Evolutionary conservation across 2,329 filamentous ascomycete genomes (phyloP), one percentile per base, ranked within the genome.

Genomic region (Rasamsonia emersonii): DNA sequence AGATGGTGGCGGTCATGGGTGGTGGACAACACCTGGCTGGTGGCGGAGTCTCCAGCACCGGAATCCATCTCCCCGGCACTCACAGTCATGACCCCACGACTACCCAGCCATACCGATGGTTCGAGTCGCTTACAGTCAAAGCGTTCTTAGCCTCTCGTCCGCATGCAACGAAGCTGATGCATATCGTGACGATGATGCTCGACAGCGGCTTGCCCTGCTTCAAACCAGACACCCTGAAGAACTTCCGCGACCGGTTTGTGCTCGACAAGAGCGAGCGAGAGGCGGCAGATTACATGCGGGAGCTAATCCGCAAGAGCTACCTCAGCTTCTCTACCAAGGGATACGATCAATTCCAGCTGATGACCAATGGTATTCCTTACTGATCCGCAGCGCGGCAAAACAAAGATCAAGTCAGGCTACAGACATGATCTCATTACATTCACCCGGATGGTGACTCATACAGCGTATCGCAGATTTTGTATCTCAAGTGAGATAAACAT

Each of bases 1-100:
- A 99, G 58, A 98, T 98, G 93, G 74, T 98, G 38, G 85, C 88
- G n/a, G 91, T 99, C 47, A 96, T 99, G 89, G 89, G 91, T 32
- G 88, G 88, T 37, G 79, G 72, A 21, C 51, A 51, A 18, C 46
- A 53, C 36, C 37, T 45, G 17, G 39, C 46, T 9, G 41, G 47
- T 18, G 45, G 43, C 18, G 49, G 47, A 2, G 42, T 46, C 14
- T 28, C 36, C 5, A 44, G 32, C 15, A 28, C 43, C 33, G 26
- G 20, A 25, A 18, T 53, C 23, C 47, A 46, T 24, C 32, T 54
- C 9, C 46, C 54, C 1, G 51, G 53, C 9, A 45, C 29, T 50
- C 57, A 50, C 32, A 54, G 53, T 5, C 46, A 60, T 35, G 55
- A 58, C 37, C 54, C 59, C 33, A 81, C 77, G 3, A 78, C 82